These are phyloP conservation scores for Botrytis tulipae DNA, from an alignment of 2,329 filamentous ascomycete genomes.

Conservation along the genomic window DNA sequence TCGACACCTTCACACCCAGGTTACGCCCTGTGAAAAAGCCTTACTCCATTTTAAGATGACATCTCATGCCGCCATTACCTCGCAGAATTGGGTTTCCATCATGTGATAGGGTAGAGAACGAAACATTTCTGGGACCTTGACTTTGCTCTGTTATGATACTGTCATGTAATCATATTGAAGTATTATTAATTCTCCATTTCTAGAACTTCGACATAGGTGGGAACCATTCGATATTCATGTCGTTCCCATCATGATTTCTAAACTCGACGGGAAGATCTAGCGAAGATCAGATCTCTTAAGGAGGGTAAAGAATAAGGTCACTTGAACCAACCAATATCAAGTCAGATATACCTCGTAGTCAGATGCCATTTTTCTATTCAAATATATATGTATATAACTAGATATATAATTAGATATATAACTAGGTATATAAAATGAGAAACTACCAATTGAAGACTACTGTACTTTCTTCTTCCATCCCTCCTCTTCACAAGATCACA, in stretches of 20 bases:
- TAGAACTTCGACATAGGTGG: not conserved
- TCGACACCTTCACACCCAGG: not conserved
- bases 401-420: too few species aligned
- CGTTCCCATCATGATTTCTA: not conserved
- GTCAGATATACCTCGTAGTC: not conserved
- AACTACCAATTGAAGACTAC: not conserved
- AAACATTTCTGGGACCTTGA: not conserved
- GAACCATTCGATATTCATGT: too few species aligned
- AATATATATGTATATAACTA: too few species aligned
- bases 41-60: not conserved
- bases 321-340: not conserved
- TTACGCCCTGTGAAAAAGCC: slow-evolving; percentile 5
- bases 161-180: not conserved
- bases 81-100: too few species aligned
- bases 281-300: not conserved
- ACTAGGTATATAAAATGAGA: not conserved
- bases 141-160: too few species aligned
- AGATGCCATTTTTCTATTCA: too few species aligned
- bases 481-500: not conserved
- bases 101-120: not conserved
- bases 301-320: not conserved
- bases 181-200: not conserved
- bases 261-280: not conserved
- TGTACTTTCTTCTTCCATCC: not conserved
- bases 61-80: slow-evolving; percentile 4